Percentiles rank a stretch among this genome's conserved stretches.
Conservation (phyloP, 129 eudicot genomes). For the Sambucus nigra region DNA sequence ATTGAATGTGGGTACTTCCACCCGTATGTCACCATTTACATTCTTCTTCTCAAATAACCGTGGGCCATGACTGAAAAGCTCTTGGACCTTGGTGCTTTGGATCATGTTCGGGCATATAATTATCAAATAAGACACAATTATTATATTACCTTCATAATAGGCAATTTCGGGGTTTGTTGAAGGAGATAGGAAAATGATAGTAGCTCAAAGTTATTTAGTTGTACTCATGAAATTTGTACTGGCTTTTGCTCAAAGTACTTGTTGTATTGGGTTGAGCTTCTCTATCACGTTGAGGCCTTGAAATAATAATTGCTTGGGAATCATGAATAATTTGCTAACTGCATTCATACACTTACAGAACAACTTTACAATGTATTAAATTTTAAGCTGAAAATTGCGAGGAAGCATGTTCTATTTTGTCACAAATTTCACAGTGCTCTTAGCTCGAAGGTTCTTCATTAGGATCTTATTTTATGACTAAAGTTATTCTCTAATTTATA, state of each 20-base stretch:
- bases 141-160: too few relatives aligned
- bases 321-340: neutral
- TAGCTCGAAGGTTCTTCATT: neutral
- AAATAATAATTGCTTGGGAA: neutral
- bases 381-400: neutral
- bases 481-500: neutral
- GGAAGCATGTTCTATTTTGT: neutral
- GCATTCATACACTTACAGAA: neutral
- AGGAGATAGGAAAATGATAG: neutral
- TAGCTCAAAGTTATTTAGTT: neutral
- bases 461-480: slow-evolving; percentile 4
- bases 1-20: too few relatives aligned
- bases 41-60: too few relatives aligned
- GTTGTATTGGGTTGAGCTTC: neutral
- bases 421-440: neutral
- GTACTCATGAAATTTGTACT: neutral
- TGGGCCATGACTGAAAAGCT: too few relatives aligned
- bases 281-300: neutral
- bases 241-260: neutral
- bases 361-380: too few relatives aligned
- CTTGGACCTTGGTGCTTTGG: too few relatives aligned
- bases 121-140: too few relatives aligned
- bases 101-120: too few relatives aligned
- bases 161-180: neutral
- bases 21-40: too few relatives aligned